Base-by-base conservation (phyloP, 176 grass and related monocot species). In the Sorghum bicolor region DNA sequence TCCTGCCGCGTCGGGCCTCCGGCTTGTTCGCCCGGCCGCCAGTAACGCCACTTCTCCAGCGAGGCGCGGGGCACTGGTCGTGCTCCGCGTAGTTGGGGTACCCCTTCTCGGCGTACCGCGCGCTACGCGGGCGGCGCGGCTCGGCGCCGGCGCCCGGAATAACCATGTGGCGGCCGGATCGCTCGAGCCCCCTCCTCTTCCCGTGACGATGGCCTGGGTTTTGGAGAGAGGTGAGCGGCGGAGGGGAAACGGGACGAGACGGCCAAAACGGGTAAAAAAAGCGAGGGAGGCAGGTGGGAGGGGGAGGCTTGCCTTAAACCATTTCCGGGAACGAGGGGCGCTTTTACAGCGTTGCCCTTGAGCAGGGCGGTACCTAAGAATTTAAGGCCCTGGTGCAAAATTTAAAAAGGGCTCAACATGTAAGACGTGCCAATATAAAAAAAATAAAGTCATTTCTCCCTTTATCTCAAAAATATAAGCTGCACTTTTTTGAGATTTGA, bases 51-150 rank as follows among this genome's bases (percentile, higher is more conserved):
- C 20, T 57, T 66, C 37, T 4, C 50, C 53, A 34, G 67, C 11
- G 57, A 64, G 57, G 30, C 39, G 4, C 31, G 55, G 32, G 29
- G 76, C 29, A 39, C 22, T 0, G 9, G 67, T 26, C 84, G 52
- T 9, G 3, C 52, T 72, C 75, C 22, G 65, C 38, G 53, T 63
- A 64, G 66, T 71, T 70, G 3, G 75, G 53, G 66, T 86, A 64
- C 38, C 84, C 75, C 53, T 48, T 79, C 20, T 72, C 75, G 29
- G 66, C 75, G 38, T 64, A 79, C 75, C 53, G 52, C 52, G 75
- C 75, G 29, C 75, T 86, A 13, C 48, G 74, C 37, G 74, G 74
- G 68, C 66, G 83, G 66, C 38, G 15, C 39, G 84, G 84, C 53
- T 57, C 53, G 20, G 52, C 28, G 16, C 5, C 48, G 15, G 41